A percentile compares a stretch with the other conserved stretches of the same genome.
These are phyloP conservation scores for Pinus tabuliformis DNA, from an alignment of 75 land plant species.

Conservation along the genomic window DNA sequence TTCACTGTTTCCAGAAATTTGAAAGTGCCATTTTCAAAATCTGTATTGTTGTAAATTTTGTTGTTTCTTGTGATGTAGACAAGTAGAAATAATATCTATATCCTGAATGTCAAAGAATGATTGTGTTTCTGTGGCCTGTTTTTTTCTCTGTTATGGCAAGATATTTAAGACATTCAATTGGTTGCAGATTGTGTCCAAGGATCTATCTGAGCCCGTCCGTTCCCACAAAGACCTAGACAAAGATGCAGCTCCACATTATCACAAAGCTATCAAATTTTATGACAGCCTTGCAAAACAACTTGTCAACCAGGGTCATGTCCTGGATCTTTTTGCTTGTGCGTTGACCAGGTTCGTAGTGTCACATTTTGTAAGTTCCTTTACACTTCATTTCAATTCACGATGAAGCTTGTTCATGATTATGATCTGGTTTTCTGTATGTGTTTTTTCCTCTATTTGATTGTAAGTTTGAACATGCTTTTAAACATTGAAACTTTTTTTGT, in stretches of 20 bases:
- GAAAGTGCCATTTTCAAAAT: no score
- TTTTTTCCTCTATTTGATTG: neutral
- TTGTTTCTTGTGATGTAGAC: no score
- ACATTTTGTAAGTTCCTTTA: neutral
- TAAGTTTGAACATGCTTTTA: neutral
- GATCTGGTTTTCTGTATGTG: neutral
- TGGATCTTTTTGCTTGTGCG: conserved; percentile 96
- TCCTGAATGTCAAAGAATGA: neutral
- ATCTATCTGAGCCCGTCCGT: conserved; percentile 92
- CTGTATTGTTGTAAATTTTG: no score
- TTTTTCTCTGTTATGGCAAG: neutral
- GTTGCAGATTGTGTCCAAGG: conserved; percentile 90
- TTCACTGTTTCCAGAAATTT: no score
- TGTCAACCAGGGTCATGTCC: conserved; percentile 94
- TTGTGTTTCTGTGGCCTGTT: neutral
- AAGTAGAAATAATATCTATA: no score
- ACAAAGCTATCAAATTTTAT: conserved; percentile 93
- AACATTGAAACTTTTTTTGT: neutral
- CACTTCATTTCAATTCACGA: neutral
- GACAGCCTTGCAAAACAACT: conserved; percentile 85
- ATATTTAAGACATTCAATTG: neutral
- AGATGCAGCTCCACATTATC: conserved; percentile 86
- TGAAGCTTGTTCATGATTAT: neutral
- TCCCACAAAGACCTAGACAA: conserved; percentile 98
- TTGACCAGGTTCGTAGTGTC: conserved; percentile 82